Base-by-base conservation (phyloP, 306 rosid species). In the Rosa persica region DNA sequence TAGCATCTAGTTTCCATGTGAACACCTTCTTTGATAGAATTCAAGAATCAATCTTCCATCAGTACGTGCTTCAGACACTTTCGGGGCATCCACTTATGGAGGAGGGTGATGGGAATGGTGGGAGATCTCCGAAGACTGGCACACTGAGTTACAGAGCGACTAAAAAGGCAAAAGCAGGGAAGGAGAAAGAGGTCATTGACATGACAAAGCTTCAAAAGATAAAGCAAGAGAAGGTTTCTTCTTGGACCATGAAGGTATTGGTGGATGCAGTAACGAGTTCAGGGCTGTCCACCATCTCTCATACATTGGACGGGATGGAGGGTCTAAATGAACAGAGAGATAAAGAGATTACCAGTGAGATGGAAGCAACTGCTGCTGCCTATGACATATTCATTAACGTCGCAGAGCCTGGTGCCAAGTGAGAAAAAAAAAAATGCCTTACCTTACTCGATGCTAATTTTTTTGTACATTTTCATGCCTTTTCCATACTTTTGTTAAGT, bases 221-320 rank as follows among this genome's bases (percentile, higher is more conserved):
- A 87, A 95, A 93, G 81, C 93, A 86, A 64, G 97, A 89, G 75
- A 95, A 90, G 80, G 97, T 95, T 81, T 90, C 97, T 5, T 92
- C 99, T 10, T 93, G 99, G 98, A 95, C 96, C 6, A 93, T 95
- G 98, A 95, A 95, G 88, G 85, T 83, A 51, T 81, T 95, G 88
- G 86, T 93, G 39, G 97, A 95, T 70, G 97, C 93, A 57, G 91
- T 93, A 80, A 70, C 84, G 25, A 89, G 81, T 82, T 93, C 97
- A 17, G 89, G 97, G 72, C 83, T 95, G 49, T 86, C 97, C 62
- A 89, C 97, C 17, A 84, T 95, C 75, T 93, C 99, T 3, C 80
- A 81, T 60, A 68, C 87, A 34, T 76, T 92, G 25, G 96, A 94
- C 19, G 87, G 86, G 80, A 86, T 87, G 68, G 82, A 84, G 58